Percentiles rank a stretch among this genome's conserved stretches.
Evolutionary conservation across 2,329 filamentous ascomycete species (phyloP).

Genomic region (Albophoma yamanashiensis): DNA sequence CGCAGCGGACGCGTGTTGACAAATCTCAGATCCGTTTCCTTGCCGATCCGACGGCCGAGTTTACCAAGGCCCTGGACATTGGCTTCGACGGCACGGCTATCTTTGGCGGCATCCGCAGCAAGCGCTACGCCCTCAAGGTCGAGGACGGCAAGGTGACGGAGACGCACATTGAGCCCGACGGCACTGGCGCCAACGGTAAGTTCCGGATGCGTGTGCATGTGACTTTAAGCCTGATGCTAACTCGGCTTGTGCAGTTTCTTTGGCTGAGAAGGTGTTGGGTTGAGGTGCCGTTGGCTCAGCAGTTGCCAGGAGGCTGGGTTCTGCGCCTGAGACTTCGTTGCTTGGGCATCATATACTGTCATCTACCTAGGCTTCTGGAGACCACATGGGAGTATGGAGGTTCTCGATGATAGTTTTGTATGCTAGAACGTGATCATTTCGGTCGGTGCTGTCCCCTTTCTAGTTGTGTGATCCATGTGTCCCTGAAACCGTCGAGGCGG

Average conservation of each 20-base stretch:
- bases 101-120: conserved; percentile 74
- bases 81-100: conserved; percentile 69
- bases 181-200: conserved; percentile 67
- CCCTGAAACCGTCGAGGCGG: too few relatives aligned
- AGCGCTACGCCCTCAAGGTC: conserved; percentile 77
- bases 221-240: background rate
- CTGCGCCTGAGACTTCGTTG: background rate
- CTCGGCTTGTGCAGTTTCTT: conserved; percentile 26
- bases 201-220: background rate
- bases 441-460: too few relatives aligned
- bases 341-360: background rate
- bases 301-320: background rate
- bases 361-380: background rate
- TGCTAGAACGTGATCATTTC: background rate
- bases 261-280: conserved; percentile 39
- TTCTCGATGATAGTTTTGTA: background rate
- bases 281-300: conserved; percentile 1
- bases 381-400: background rate
- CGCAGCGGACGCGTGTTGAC: background rate
- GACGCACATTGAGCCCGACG: conserved; percentile 78
- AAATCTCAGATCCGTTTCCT: conserved; percentile 71
- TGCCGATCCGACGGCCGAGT: conserved; percentile 66
- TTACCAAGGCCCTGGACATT: conserved; percentile 76
- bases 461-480: too few relatives aligned
- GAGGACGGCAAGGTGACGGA: conserved; percentile 79